Evolutionary conservation across 345 rosid species (phyloP), one percentile per base, ranked within the genome.

Genomic region (Pistacia atlantica): DNA sequence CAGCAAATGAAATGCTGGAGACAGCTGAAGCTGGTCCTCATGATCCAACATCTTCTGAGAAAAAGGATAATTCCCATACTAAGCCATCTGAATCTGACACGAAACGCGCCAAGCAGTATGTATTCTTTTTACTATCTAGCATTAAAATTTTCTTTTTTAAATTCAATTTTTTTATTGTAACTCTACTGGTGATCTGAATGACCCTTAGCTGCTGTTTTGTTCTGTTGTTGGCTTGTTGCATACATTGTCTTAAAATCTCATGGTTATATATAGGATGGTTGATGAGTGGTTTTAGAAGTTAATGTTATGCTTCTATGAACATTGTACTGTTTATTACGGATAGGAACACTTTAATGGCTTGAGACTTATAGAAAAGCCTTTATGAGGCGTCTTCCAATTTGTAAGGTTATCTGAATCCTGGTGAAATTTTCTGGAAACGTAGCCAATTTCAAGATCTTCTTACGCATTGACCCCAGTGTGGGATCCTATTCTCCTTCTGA

Each of bases 71-170:
- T 61, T 71, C 88, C 66, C 86, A 82, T 65, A 68, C 81, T 25
- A 84, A 87, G 77, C 65, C 88, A 63, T 81, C 88, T 72, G 95
- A 89, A 16, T 87, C 87, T 18, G 98, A 93, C 73, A 81, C 94
- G 42, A 93, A 88, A 80, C 92, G 91, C 64, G 89, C 97, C 77
- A 93, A 94, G 88, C 99, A 94, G 99, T 97, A 89, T 74, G 99
- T 82, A 10, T 67, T 66, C 72, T 81, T 70, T 22, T 12, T 17
- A 11, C 22, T 66, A 51, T 61, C 35, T 69, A 33, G 56, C 31
- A 0, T 57, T 25, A 6, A 66, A 11, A 18, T 11, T n/a, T 6
- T 61, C 22, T 5, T 13, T 10, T n/a, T 49, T 16, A 52, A 6
- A n/a, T 71, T 70, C 42, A 52, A 31, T 17, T 9, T 11, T 60